phyloP scores from a whole-genome alignment of 192 early-diverging fungal genomes.

The Coemansia guatemalensis region DNA sequence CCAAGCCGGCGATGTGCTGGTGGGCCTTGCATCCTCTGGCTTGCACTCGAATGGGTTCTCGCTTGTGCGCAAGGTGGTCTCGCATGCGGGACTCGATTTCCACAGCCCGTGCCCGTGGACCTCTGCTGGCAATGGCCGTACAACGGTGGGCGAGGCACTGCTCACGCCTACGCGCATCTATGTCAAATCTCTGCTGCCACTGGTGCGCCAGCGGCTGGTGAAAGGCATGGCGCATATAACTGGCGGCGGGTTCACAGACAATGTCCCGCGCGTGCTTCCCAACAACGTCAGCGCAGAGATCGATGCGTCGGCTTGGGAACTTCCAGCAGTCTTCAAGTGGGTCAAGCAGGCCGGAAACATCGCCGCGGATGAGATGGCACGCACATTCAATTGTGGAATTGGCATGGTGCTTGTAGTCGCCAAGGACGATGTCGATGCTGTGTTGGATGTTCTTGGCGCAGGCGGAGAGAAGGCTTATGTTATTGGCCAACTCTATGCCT shows the following conservation, averaged over 20 bases:
- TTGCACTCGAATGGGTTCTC: conserved; percentile 99
- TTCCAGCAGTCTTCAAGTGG: conserved; percentile 97
- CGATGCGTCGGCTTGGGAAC: conserved; percentile 77
- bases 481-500: conserved; percentile 62
- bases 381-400: conserved; percentile 99
- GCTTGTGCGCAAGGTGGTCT: conserved; percentile 89
- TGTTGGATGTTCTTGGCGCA: conserved; percentile 58
- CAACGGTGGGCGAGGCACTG: conserved; percentile 79
- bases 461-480: conserved; percentile 68
- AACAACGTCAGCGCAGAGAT: conserved; percentile 75
- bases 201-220: conserved; percentile 67
- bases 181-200: conserved; percentile 86
- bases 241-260: conserved; percentile 97
- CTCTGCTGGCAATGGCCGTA: conserved; percentile 6
- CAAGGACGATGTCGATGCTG: conserved; percentile 58
- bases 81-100: conserved; percentile 69
- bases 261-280: conserved; percentile 95
- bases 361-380: conserved; percentile 78
- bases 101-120: conserved; percentile 78
- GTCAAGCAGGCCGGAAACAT: conserved; percentile 73
- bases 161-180: conserved; percentile 96
- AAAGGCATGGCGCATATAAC: conserved; percentile 99
- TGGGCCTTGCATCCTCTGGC: conserved; percentile 94
- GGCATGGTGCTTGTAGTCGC: conserved; percentile 95
- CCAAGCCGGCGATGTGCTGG: conserved; percentile 74